Evolutionary conservation across 2,329 filamentous ascomycete genomes (phyloP).

Genomic region (Conoideocrella luteorostrata): DNA sequence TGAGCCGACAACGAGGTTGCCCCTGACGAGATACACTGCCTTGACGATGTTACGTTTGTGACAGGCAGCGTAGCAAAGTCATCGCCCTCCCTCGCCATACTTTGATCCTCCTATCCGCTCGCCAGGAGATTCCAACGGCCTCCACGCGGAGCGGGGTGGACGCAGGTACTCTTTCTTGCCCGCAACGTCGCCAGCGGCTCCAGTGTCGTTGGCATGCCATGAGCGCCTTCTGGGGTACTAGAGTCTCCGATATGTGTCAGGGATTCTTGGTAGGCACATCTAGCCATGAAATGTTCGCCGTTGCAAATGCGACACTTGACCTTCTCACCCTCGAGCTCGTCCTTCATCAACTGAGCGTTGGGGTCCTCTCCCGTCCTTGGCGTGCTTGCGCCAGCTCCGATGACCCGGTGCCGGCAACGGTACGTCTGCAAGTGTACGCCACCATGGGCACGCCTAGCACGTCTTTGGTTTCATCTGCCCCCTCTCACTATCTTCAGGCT

Average conservation of each 20-base stretch:
- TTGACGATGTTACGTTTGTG: slow-evolving; percentile 94
- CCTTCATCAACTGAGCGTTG: slow-evolving; percentile 69
- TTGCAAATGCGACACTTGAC: slow-evolving; percentile 99
- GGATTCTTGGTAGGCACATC: slow-evolving; percentile 99
- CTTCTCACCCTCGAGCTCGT: slow-evolving; percentile 95
- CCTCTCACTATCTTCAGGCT: too few relatives aligned
- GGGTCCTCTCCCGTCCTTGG: slow-evolving; percentile 72
- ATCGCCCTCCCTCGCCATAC: slow-evolving; percentile 85
- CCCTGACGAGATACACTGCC: too few relatives aligned
- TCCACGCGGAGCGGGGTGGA: slow-evolving; percentile 86
- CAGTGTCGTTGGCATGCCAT: slow-evolving; percentile 45
- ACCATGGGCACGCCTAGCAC: too few relatives aligned
- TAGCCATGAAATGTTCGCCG: slow-evolving; percentile 97
- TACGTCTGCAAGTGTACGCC: too few relatives aligned
- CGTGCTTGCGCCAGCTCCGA: slow-evolving; percentile 94
- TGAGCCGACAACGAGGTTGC: too few relatives aligned
- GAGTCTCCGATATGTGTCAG: slow-evolving; percentile 80
- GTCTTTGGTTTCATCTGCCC: too few relatives aligned
- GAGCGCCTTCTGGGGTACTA: slow-evolving; percentile 46
- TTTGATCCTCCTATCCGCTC: slow-evolving; percentile 81
- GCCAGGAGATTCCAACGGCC: slow-evolving; percentile 53
- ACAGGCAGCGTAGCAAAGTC: slow-evolving; percentile 94
- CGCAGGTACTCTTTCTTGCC: slow-evolving; percentile 76
- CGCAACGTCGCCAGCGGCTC: slow-evolving; percentile 43
- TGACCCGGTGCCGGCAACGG: too few relatives aligned